phyloP scores from a whole-genome alignment of 106 monocot species.

The Phalaenopsis equestris region DNA sequence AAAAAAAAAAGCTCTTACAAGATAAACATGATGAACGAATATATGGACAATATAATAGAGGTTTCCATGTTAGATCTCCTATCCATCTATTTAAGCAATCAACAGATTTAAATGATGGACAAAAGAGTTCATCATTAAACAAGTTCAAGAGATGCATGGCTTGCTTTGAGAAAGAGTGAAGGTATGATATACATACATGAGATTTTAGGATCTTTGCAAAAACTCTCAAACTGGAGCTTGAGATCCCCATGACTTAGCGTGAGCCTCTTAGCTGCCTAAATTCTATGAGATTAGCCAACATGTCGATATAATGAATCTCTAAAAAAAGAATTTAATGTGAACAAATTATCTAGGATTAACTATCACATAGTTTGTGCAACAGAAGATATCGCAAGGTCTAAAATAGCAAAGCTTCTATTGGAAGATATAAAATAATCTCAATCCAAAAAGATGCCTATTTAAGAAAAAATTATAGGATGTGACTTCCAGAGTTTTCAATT shows the following conservation, averaged over 20 bases:
- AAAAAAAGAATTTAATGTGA: not conserved
- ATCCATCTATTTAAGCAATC: not conserved
- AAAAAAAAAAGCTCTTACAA: not conserved
- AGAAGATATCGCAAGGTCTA: not conserved
- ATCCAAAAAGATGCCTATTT: not conserved
- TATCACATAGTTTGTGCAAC: not conserved
- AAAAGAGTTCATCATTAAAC: not conserved
- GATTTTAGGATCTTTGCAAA: conserved; percentile 61
- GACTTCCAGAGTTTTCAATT: not conserved
- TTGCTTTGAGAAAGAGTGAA: not conserved
- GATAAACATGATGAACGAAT: not conserved
- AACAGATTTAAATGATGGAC: not conserved
- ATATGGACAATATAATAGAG: not conserved
- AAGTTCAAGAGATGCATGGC: not conserved
- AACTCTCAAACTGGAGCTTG: conserved; percentile 49
- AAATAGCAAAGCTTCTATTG: not conserved
- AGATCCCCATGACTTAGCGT: conserved; percentile 58
- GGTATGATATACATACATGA: conserved; percentile 34
- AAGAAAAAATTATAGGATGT: not conserved
- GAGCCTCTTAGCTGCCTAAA: conserved; percentile 87
- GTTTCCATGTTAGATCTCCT: not conserved
- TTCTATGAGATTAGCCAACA: conserved; percentile 3
- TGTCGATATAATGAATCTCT: not conserved
- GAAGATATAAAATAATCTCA: not conserved
- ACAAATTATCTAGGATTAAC: not conserved